Base-by-base conservation (phyloP, 495 filamentous ascomycete genomes). In the Mycothermus thermophilus region DNA sequence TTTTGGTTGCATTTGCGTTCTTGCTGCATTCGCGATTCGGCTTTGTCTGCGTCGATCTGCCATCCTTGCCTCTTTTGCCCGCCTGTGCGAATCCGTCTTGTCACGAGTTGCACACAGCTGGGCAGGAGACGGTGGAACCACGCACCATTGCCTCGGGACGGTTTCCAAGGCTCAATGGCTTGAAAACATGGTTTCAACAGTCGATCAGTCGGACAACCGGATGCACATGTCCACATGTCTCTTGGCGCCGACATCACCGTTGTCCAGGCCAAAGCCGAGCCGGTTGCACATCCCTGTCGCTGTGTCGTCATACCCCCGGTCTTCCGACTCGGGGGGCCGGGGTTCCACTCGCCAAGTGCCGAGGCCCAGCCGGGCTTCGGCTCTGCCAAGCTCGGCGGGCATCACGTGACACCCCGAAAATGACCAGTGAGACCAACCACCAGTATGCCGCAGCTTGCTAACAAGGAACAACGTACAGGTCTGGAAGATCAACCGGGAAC, bases 401-500 rank as follows among this genome's bases (percentile, higher is more conserved):
- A 35, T 52, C 48, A 52, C 52, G 50, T 51, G 50, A 7, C 5
- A 20, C 30, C 43, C 44, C 42, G 11, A n/a, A 25, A 17, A 7
- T 29, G 28, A 44, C 35, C 44, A 40, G 27, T 11, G 17, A 3
- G 15, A 29, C 5, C n/a, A n/a, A n/a, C n/a, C n/a, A n/a, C n/a
- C n/a, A n/a, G n/a, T n/a, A n/a, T n/a, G n/a, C n/a, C n/a, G n/a
- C n/a, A n/a, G n/a, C n/a, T n/a, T n/a, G n/a, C n/a, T n/a, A n/a
- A n/a, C n/a, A n/a, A n/a, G n/a, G n/a, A n/a, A 51, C 48, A 36
- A 34, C 19, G 3, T 11, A 29, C 18, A 97, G 90, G 87, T 97
- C 57, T 97, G 90, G 90, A 82, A 85, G 48, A 97, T 97, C 69
- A 97, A 96, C 77, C 79, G 90, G 47, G 90, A 97, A 63, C 88